Base-by-base conservation (phyloP, 1,284 basidiomycete genomes). In the Cryptococcus wingfieldii region DNA sequence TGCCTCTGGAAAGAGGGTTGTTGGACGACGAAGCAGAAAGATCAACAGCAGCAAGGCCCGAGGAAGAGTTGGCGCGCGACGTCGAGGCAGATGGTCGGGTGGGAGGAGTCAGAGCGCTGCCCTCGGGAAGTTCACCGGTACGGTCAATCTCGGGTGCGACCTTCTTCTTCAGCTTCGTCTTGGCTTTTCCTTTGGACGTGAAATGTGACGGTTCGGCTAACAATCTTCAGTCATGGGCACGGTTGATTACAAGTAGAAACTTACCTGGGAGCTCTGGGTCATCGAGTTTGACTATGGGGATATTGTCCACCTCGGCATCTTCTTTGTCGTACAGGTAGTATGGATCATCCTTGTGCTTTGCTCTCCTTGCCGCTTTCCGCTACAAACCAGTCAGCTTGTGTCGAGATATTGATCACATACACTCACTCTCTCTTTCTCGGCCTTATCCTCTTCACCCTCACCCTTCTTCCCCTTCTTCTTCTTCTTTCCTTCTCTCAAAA, bases 41-140 rank as follows among this genome's bases (percentile, higher is more conserved):
- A 53, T 66, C 61, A 19, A 69, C 56, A 19, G 60, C 64, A 38
- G 77, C 75, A 18, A 80, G 78, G 70, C 57, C 75, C 4, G 68
- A 62, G n/a, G 37, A 41, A 10, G 38, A 50, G 23, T 47, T 38
- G 12, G 51, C 54, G 67, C 42, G 54, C 44, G 41, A 38, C 39
- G 42, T 27, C 38, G 42, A 54, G 31, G 65, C 51, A 61, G 65
- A 39, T 53, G 59, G 62, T 47, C 52, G 59, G 51, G 62, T 58
- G 46, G 57, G 48, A 31, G 56, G 59, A 23, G 74, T 63, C 2
- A 69, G 37, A 6, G 74, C 62, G n/a, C 79, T 80, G 34, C 83
- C 82, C 43, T 83, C 82, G 2, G 90, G 92, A 86, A 93, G 89
- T 74, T 92, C 90, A 2, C 91, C 91, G 0, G 84, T 82, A 64